These are phyloP conservation scores for Cornus kousa DNA, from an alignment of 148 eudicot species.

Conservation along the genomic window DNA sequence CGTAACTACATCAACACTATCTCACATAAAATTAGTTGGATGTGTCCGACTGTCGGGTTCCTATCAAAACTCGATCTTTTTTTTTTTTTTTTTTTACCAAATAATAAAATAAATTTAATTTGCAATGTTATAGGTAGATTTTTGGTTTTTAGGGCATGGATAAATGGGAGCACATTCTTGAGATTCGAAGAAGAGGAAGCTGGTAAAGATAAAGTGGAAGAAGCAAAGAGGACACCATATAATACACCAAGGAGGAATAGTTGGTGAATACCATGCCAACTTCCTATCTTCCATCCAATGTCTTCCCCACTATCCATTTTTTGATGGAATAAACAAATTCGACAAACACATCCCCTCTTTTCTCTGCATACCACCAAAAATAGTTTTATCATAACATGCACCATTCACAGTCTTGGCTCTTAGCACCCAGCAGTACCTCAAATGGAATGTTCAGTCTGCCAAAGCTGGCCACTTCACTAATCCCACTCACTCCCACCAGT, in stretches of 20 bases:
- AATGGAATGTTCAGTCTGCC: neutral
- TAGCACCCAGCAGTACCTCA: neutral
- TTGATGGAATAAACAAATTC: neutral
- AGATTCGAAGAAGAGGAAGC: slow-evolving; percentile 1
- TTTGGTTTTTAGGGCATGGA: too few species aligned
- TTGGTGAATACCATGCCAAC: neutral
- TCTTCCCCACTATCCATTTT: neutral
- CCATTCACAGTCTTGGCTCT: neutral
- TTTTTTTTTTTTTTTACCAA: too few species aligned
- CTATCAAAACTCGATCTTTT: too few species aligned
- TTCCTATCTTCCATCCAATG: neutral
- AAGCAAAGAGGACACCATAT: neutral
- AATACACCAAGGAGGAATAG: neutral
- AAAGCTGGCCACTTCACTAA: neutral
- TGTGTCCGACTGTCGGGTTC: too few species aligned
- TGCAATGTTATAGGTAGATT: too few species aligned
- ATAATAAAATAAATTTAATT: too few species aligned
- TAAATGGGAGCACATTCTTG: neutral
- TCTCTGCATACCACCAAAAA: neutral
- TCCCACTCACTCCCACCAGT: neutral
- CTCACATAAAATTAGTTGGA: too few species aligned
- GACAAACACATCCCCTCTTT: neutral
- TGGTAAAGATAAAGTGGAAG: neutral
- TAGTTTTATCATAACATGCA: neutral
- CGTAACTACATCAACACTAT: too few species aligned